A percentile compares a stretch with the other conserved stretches of the same genome.
Conservation (phyloP, 805 yeast genomes). For the Barnettozyma californica region DNA sequence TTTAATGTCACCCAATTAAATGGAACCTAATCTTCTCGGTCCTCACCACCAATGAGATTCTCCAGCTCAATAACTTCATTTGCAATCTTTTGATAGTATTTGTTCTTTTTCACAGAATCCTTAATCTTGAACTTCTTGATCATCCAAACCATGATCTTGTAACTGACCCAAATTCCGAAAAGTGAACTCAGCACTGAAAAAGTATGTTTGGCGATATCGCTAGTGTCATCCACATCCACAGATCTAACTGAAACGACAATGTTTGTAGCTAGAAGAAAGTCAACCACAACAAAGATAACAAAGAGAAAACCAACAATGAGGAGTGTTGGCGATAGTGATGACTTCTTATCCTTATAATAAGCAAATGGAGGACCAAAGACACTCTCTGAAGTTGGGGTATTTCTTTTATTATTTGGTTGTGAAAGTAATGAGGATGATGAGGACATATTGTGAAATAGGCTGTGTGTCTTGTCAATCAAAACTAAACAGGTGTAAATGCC, state of each 20-base stretch:
- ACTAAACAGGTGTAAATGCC: background rate
- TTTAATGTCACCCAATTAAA: background rate
- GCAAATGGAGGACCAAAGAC: conserved; percentile 25
- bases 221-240: conserved; percentile 19
- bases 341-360: conserved; percentile 15
- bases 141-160: conserved; percentile 18
- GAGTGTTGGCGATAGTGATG: conserved; percentile 21
- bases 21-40: conserved; percentile 11
- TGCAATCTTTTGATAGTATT: conserved; percentile 20
- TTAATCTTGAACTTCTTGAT: conserved; percentile 17
- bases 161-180: conserved; percentile 18
- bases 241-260: conserved; percentile 32
- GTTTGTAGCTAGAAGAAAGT: conserved; percentile 31
- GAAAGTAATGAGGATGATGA: background rate
- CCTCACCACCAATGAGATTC: conserved; percentile 10
- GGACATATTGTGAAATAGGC: background rate
- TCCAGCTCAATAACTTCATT: conserved; percentile 23
- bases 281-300: conserved; percentile 24
- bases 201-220: conserved; percentile 17
- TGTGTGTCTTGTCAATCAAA: background rate
- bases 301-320: conserved; percentile 23
- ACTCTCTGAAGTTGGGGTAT: conserved; percentile 10
- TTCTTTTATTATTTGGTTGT: background rate
- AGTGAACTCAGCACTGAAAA: conserved; percentile 13
- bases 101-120: conserved; percentile 13